These are phyloP conservation scores for Geranomyces michiganensis DNA, from an alignment of 192 early-diverging fungal species.

Conservation along the genomic window DNA sequence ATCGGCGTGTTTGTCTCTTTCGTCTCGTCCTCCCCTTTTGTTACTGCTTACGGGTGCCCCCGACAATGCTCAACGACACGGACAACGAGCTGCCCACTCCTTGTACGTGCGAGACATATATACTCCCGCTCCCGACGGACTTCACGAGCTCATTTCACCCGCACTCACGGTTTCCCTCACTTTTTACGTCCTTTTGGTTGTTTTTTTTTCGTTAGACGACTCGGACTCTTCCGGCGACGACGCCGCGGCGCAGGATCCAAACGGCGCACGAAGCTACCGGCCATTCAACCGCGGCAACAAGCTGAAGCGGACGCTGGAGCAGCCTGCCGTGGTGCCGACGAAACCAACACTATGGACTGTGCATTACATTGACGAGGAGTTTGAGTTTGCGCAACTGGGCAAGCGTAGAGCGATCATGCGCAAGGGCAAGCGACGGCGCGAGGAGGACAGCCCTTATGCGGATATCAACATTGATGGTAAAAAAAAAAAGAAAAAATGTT, in stretches of 20 bases:
- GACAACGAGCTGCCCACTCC: no score
- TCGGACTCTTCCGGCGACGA: constrained; percentile 11
- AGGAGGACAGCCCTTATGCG: constrained; percentile 65
- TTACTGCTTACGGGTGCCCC: no score
- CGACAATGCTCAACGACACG: no score
- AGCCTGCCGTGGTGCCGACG: constrained; percentile 27
- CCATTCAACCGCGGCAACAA: constrained; percentile 75
- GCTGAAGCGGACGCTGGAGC: constrained; percentile 60
- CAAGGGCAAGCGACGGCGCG: constrained; percentile 23
- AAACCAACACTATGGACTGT: constrained; percentile 27
- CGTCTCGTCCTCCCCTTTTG: no score
- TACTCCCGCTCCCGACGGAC: no score
- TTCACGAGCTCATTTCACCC: no score
- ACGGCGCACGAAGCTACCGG: constrained; percentile 29
- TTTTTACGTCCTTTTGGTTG: no score
- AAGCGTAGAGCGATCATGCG: constrained; percentile 48
- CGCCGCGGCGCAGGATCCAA: neutral
- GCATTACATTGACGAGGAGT: constrained; percentile 24
- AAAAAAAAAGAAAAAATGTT: neutral
- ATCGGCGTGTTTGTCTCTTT: no score
- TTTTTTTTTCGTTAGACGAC: constrained; percentile 3
- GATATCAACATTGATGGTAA: constrained; percentile 63
- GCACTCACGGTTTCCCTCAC: no score
- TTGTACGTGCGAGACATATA: no score
- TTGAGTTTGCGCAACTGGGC: constrained; percentile 39